Conservation (phyloP, 805 yeast genomes). For the Yamadazyma ubonensis region DNA sequence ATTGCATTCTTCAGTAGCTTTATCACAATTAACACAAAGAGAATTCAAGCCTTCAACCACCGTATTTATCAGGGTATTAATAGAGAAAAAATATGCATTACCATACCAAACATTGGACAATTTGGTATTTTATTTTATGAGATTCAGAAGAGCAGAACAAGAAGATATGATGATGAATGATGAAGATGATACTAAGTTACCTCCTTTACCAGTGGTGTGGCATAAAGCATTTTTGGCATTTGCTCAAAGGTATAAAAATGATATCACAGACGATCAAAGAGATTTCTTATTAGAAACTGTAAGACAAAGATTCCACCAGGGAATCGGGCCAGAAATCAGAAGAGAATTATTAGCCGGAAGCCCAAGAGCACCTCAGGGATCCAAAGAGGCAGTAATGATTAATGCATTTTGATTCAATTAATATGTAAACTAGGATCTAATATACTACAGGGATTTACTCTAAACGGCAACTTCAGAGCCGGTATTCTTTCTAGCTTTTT, state of each 20-base stretch:
- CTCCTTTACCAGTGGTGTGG: constrained; percentile 90
- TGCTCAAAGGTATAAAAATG: constrained; percentile 95
- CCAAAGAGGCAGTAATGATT: constrained; percentile 37
- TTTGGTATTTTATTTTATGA: constrained; percentile 89
- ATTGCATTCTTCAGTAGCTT: constrained; percentile 93
- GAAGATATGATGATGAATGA: constrained; percentile 31
- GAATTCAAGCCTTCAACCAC: constrained; percentile 88
- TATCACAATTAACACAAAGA: constrained; percentile 73
- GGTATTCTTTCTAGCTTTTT: constrained; percentile 39
- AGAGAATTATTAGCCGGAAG: constrained; percentile 88
- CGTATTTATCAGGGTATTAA: constrained; percentile 81
- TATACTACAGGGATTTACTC: neutral
- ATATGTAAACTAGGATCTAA: constrained; percentile 3
- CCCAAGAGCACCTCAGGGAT: constrained; percentile 49
- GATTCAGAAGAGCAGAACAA: constrained; percentile 63
- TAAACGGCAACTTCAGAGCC: constrained; percentile 10
- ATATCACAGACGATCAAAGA: constrained; percentile 97
- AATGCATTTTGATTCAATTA: constrained; percentile 30
- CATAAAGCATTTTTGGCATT: constrained; percentile 93
- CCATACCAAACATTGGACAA: constrained; percentile 97
- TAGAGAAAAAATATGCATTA: constrained; percentile 93
- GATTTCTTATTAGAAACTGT: constrained; percentile 90
- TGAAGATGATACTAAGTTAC: constrained; percentile 32
- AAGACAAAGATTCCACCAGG: constrained; percentile 84
- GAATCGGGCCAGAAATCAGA: constrained; percentile 91